Evolutionary conservation across 495 filamentous ascomycete species (phyloP).

Genomic region (Aspergillus asperescens): DNA sequence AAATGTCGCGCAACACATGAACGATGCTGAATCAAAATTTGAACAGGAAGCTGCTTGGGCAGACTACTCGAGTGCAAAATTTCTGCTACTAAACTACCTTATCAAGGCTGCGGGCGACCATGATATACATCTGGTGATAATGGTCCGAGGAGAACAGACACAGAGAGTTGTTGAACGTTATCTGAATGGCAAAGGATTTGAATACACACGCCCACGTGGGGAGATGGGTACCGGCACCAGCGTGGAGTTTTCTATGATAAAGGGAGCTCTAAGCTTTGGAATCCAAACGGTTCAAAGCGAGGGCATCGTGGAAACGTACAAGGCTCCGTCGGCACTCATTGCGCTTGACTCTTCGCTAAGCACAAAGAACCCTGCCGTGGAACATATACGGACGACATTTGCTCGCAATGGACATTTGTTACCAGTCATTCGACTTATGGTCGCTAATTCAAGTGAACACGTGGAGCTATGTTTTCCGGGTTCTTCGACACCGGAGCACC

Average conservation of each 20-base stretch:
- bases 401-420: slow-evolving; percentile 37
- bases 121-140: slow-evolving; percentile 45
- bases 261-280: slow-evolving; percentile 43
- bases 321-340: slow-evolving; percentile 46
- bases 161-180: slow-evolving; percentile 50
- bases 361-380: slow-evolving; percentile 34
- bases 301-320: slow-evolving; percentile 34
- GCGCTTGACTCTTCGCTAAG: slow-evolving; percentile 49
- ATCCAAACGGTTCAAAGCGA: slow-evolving; percentile 39
- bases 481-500: slow-evolving; percentile 32
- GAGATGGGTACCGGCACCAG: slow-evolving; percentile 31
- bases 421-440: slow-evolving; percentile 49
- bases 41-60: slow-evolving; percentile 50
- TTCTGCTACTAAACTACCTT: slow-evolving; percentile 51
- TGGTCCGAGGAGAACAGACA: slow-evolving; percentile 38
- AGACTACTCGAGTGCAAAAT: slow-evolving; percentile 53
- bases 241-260: slow-evolving; percentile 31
- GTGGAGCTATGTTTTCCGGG: slow-evolving; percentile 48
- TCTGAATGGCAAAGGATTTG: slow-evolving; percentile 43
- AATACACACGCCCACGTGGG: slow-evolving; percentile 38
- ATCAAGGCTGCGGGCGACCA: slow-evolving; percentile 36
- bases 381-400: slow-evolving; percentile 40
- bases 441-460: slow-evolving; percentile 53
- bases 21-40: slow-evolving; percentile 28
- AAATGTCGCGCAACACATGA: slow-evolving; percentile 39